These are phyloP conservation scores for Suillus discolor DNA, from an alignment of 768 basidiomycete genomes.

Conservation along the genomic window DNA sequence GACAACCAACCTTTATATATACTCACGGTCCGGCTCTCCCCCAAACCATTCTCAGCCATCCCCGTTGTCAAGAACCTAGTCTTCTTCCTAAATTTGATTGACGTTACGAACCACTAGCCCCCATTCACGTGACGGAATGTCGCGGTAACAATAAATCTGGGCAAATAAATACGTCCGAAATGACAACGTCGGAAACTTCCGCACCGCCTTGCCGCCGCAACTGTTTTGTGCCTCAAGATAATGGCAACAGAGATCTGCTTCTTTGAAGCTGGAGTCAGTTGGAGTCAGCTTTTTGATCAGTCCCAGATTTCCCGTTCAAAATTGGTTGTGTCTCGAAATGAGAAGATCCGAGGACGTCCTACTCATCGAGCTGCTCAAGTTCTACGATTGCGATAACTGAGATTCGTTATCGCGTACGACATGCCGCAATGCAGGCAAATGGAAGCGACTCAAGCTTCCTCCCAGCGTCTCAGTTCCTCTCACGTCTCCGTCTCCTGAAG, in stretches of 20 bases:
- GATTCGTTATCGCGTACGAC: neutral
- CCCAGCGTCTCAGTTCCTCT: conserved; percentile 1
- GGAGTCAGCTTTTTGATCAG: neutral
- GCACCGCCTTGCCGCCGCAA: neutral
- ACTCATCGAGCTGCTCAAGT: neutral
- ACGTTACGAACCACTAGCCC: neutral
- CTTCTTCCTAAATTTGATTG: conserved; percentile 7
- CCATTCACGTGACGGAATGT: no score
- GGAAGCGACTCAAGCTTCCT: neutral
- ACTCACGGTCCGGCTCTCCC: neutral
- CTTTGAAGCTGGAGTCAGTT: neutral
- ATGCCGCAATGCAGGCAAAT: neutral
- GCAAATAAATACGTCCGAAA: no score
- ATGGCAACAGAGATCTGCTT: neutral
- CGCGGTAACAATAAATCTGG: no score
- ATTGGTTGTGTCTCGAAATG: neutral
- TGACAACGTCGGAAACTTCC: neutral
- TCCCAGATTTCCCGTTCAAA: neutral
- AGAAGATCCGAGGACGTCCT: neutral
- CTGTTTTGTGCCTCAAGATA: neutral
- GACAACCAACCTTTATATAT: neutral
- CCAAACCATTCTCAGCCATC: neutral
- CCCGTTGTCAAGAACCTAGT: neutral
- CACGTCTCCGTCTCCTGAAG: neutral
- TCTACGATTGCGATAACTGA: neutral